Evolutionary conservation across 805 yeast genomes (phyloP).

Genomic region (Kuraishia floccosa): DNA sequence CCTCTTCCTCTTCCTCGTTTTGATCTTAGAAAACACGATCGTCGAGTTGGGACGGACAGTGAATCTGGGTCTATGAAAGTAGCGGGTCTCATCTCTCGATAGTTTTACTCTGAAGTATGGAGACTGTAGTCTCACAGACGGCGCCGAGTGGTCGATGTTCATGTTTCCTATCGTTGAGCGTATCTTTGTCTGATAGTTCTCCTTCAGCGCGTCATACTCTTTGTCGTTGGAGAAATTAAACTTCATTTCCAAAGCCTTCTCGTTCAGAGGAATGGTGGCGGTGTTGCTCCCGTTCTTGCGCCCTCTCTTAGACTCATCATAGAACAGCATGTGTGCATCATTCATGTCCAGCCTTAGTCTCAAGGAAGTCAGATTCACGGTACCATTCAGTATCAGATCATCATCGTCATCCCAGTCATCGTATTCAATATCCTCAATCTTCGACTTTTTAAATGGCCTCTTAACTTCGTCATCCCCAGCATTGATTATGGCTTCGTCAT

Average conservation of each 20-base stretch:
- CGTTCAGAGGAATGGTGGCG: slow-evolving; percentile 40
- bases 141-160: slow-evolving; percentile 82
- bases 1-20: slow-evolving; percentile 73
- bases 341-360: slow-evolving; percentile 65
- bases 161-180: slow-evolving; percentile 88
- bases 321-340: slow-evolving; percentile 70
- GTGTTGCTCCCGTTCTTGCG: slow-evolving; percentile 7
- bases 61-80: slow-evolving; percentile 74
- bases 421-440: slow-evolving; percentile 21
- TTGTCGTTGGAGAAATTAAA: slow-evolving; percentile 85
- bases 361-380: slow-evolving; percentile 18
- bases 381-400: slow-evolving; percentile 68
- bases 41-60: slow-evolving; percentile 67
- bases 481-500: slow-evolving; percentile 44
- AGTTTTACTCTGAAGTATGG: slow-evolving; percentile 83
- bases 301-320: slow-evolving; percentile 22
- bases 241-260: slow-evolving; percentile 41
- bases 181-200: slow-evolving; percentile 82
- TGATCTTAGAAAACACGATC: slow-evolving; percentile 65
- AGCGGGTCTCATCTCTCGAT: slow-evolving; percentile 54
- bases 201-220: slow-evolving; percentile 71
- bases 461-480: not conserved
- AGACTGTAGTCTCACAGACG: slow-evolving; percentile 77
- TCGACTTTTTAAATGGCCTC: slow-evolving; percentile 11
- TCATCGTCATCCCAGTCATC: slow-evolving; percentile 47